Evolutionary conservation across 495 filamentous ascomycete genomes (phyloP).

Genomic region (Evansstolkia leycettana): DNA sequence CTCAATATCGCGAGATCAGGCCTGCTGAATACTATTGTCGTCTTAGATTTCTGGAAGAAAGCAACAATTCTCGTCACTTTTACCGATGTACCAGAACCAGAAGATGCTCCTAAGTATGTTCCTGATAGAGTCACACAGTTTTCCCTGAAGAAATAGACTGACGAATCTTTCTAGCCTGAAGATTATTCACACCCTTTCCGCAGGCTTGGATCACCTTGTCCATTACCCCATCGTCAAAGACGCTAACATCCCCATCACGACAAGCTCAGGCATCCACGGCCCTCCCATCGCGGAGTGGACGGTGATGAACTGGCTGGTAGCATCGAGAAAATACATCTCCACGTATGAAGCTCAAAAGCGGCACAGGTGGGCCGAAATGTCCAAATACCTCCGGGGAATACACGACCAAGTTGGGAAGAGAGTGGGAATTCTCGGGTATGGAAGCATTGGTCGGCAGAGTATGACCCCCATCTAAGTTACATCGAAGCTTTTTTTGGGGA

Average conservation of each 20-base stretch:
- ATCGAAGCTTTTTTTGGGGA: no score
- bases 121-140: not conserved
- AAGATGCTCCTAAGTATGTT: conserved; percentile 9
- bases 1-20: no score
- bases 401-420: conserved; percentile 41
- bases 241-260: conserved; percentile 53
- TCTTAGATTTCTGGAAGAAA: conserved; percentile 43
- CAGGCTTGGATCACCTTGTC: conserved; percentile 59
- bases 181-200: conserved; percentile 62
- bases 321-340: conserved; percentile 39
- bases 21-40: no score
- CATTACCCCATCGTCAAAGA: conserved; percentile 51
- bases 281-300: conserved; percentile 80
- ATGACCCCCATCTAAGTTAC: conserved; percentile 5
- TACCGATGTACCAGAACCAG: conserved; percentile 32
- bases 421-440: conserved; percentile 73
- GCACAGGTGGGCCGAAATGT: conserved; percentile 23
- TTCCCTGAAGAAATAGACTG: not conserved
- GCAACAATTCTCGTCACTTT: conserved; percentile 56
- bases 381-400: conserved; percentile 10
- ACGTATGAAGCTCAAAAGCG: conserved; percentile 33
- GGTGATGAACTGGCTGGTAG: conserved; percentile 41
- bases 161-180: conserved; percentile 36
- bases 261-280: conserved; percentile 65
- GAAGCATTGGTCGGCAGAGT: conserved; percentile 67